Conservation (phyloP, 495 filamentous ascomycete species). For the Xylaria curta region DNA sequence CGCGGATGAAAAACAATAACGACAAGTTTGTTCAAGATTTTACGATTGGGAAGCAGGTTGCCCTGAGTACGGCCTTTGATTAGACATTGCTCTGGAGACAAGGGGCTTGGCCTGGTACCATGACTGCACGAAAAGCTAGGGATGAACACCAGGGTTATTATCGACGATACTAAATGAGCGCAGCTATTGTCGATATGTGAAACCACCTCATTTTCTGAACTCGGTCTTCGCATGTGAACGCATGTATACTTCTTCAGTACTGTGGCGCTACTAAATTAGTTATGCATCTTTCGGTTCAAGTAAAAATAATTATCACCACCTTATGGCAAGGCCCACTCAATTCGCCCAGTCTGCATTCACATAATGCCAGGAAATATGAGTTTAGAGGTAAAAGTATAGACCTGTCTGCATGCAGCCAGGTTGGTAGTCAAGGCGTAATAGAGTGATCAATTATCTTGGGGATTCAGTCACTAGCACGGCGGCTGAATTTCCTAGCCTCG, state of each 20-base stretch:
- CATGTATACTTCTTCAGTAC: not conserved
- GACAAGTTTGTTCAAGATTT: slow-evolving; percentile 31
- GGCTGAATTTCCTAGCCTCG: too few relatives aligned
- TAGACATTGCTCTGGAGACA: not conserved
- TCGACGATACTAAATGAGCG: not conserved
- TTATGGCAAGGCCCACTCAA: too few relatives aligned
- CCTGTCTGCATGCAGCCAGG: too few relatives aligned
- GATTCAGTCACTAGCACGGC: too few relatives aligned
- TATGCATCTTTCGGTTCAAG: not conserved
- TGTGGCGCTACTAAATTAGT: not conserved
- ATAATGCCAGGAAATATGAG: too few relatives aligned
- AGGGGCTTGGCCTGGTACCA: not conserved
- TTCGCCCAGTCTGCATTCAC: too few relatives aligned
- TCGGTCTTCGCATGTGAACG: not conserved
- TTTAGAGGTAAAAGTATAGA: too few relatives aligned
- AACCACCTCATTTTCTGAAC: not conserved
- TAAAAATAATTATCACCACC: not conserved
- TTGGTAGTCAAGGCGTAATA: too few relatives aligned
- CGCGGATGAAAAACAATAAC: slow-evolving; percentile 28
- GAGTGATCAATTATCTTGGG: too few relatives aligned
- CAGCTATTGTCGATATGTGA: not conserved
- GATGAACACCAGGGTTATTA: not conserved
- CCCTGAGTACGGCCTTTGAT: slow-evolving; percentile 29
- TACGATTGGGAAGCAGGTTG: slow-evolving; percentile 26
- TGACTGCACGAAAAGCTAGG: not conserved